These are phyloP conservation scores for Annulohypoxylon bovei DNA, from an alignment of 495 filamentous ascomycete species.

Conservation along the genomic window DNA sequence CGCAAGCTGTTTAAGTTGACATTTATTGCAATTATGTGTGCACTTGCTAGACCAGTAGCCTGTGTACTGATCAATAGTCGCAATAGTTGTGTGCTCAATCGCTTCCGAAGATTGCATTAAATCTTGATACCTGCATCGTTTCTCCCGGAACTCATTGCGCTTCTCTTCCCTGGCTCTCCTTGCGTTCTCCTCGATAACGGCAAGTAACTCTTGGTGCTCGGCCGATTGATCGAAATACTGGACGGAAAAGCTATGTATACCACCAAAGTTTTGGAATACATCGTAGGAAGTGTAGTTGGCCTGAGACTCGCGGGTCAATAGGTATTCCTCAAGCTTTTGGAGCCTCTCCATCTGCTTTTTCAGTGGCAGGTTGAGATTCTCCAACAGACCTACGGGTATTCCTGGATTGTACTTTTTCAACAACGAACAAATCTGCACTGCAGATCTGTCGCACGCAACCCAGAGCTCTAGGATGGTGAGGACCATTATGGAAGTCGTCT, in stretches of 20 bases:
- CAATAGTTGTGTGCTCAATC: conserved; percentile 46
- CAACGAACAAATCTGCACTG: conserved; percentile 50
- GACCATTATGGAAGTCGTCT: conserved; percentile 66
- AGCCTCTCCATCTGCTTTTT: conserved; percentile 63
- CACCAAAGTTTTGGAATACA: conserved; percentile 51
- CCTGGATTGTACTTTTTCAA: conserved; percentile 63
- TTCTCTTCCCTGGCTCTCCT: conserved; percentile 51
- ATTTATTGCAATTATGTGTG: conserved; percentile 45
- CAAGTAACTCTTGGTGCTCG: conserved; percentile 52
- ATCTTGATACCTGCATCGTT: conserved; percentile 46
- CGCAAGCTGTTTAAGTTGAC: conserved; percentile 39
- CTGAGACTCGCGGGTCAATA: conserved; percentile 44
- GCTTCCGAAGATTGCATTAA: conserved; percentile 42
- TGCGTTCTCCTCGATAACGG: conserved; percentile 54
- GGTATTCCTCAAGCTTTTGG: conserved; percentile 58
- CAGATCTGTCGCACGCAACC: conserved; percentile 67
- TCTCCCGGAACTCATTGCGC: conserved; percentile 51
- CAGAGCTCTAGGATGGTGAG: conserved; percentile 71
- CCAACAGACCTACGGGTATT: conserved; percentile 55
- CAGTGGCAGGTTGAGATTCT: conserved; percentile 60
- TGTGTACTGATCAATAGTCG: conserved; percentile 20
- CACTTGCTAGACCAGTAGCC: background rate
- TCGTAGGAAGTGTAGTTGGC: conserved; percentile 28
- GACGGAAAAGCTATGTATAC: conserved; percentile 58
- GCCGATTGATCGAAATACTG: conserved; percentile 61